Evolutionary conservation across 768 basidiomycete genomes (phyloP).

Genomic region (Boletus edulis): DNA sequence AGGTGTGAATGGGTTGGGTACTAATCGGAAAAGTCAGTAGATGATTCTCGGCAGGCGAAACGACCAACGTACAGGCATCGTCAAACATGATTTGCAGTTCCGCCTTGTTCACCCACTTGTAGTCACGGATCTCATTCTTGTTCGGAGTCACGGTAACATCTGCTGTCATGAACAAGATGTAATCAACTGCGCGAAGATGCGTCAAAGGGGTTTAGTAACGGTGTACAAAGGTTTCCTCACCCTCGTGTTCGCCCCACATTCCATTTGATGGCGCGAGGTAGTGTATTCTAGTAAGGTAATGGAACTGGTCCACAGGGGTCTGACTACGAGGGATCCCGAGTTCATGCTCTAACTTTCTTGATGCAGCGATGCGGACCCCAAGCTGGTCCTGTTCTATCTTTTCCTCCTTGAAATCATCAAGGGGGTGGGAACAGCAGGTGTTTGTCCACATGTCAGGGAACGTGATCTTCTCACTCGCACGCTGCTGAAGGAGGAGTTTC

Average conservation of each 20-base stretch:
- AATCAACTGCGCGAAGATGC: slow-evolving; percentile 70
- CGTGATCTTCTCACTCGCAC: slow-evolving; percentile 98
- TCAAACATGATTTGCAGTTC: slow-evolving; percentile 93
- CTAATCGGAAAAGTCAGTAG: background rate
- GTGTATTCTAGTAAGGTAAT: slow-evolving; percentile 94
- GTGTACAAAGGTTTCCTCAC: slow-evolving; percentile 40
- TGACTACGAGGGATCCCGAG: slow-evolving; percentile 83
- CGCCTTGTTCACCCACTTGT: slow-evolving; percentile 87
- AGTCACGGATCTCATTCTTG: slow-evolving; percentile 85
- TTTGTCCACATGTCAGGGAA: slow-evolving; percentile 99
- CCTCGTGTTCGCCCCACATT: slow-evolving; percentile 98
- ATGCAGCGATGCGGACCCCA: slow-evolving; percentile 88
- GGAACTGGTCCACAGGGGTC: slow-evolving; percentile 81
- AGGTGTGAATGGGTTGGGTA: slow-evolving; percentile 90
- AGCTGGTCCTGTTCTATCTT: slow-evolving; percentile 73
- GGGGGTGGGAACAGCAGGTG: slow-evolving; percentile 96
- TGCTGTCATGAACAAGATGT: slow-evolving; percentile 91
- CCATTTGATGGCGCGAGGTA: slow-evolving; percentile 93
- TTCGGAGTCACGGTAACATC: slow-evolving; percentile 84
- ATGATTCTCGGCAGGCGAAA: background rate
- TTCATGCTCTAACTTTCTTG: slow-evolving; percentile 94
- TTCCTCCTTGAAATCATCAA: slow-evolving; percentile 87
- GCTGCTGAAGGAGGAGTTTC: slow-evolving; percentile 88
- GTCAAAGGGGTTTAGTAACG: slow-evolving; percentile 2
- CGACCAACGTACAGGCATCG: slow-evolving; percentile 53